Conservation (phyloP, 176 grass and related monocot genomes). For the Aegilops sharonensis region DNA sequence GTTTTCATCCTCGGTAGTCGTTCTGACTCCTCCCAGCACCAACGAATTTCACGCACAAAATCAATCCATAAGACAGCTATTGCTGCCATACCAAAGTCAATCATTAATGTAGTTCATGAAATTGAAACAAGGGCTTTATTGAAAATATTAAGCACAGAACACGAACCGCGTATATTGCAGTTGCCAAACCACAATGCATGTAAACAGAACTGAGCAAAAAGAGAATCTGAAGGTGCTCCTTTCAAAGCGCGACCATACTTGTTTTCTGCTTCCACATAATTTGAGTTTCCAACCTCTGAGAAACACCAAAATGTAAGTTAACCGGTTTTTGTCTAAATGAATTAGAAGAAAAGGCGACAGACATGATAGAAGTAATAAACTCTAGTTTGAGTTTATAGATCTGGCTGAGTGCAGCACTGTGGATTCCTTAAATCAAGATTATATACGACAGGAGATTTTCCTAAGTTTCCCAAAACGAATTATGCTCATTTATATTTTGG, state of each 20-base stretch:
- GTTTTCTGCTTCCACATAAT: conserved; percentile 47
- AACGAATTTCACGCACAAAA: conserved; percentile 97
- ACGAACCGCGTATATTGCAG: conserved; percentile 88
- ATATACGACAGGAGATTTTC: background rate
- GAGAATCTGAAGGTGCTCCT: conserved; percentile 82
- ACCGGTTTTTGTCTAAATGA: background rate
- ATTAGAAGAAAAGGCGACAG: background rate
- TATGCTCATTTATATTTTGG: background rate
- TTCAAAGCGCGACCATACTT: conserved; percentile 73
- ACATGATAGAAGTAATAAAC: background rate
- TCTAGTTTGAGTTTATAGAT: conserved; percentile 8
- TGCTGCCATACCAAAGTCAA: conserved; percentile 52
- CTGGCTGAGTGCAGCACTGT: background rate
- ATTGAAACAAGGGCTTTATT: conserved; percentile 1
- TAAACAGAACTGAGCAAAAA: conserved; percentile 94
- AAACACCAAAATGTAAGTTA: conserved; percentile 35
- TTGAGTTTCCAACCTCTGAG: conserved; percentile 46
- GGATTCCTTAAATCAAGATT: background rate
- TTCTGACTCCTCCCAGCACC: conserved; percentile 97
- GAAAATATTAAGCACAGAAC: conserved; percentile 17
- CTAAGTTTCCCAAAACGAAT: background rate
- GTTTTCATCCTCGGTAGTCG: conserved; percentile 74
- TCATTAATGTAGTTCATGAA: conserved; percentile 12
- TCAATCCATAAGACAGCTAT: conserved; percentile 94
- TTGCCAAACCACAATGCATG: conserved; percentile 95